phyloP scores from a whole-genome alignment of 2,329 filamentous ascomycete genomes.

The Penicillium freii region DNA sequence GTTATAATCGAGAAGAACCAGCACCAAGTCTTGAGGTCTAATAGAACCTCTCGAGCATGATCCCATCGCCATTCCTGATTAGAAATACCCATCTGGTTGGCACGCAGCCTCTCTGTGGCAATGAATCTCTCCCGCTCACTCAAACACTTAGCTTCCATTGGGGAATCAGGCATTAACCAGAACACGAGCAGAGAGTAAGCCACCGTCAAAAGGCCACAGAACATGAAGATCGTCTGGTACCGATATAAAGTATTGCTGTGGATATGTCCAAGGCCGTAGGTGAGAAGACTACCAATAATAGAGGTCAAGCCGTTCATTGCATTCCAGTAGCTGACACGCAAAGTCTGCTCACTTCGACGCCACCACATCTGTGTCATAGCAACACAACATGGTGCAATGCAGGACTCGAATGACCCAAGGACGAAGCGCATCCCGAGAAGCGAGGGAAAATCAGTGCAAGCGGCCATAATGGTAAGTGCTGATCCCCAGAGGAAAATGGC shows the following conservation, averaged over 20 bases:
- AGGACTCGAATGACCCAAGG: conserved; percentile 40
- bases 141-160: conserved; percentile 51
- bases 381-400: conserved; percentile 52
- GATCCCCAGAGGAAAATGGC: conserved; percentile 57
- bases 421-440: conserved; percentile 48
- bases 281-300: conserved; percentile 57
- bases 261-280: conserved; percentile 60
- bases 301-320: conserved; percentile 61
- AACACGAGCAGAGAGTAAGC: conserved; percentile 49
- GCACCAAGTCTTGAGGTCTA: conserved; percentile 40
- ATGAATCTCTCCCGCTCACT: conserved; percentile 32
- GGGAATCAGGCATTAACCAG: conserved; percentile 51
- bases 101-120: conserved; percentile 54
- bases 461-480: conserved; percentile 52
- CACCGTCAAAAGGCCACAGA: conserved; percentile 54
- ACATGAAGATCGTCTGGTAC: conserved; percentile 53
- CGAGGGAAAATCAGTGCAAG: conserved; percentile 49
- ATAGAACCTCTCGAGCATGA: conserved; percentile 43
- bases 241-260: conserved; percentile 43
- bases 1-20: conserved; percentile 31
- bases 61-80: conserved; percentile 53
- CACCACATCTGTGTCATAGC: conserved; percentile 64
- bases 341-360: conserved; percentile 58
- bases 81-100: conserved; percentile 56
- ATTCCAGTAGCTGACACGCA: conserved; percentile 59